Base-by-base conservation (phyloP, 2,329 filamentous ascomycete species). In the Juglanconis sp. region DNA sequence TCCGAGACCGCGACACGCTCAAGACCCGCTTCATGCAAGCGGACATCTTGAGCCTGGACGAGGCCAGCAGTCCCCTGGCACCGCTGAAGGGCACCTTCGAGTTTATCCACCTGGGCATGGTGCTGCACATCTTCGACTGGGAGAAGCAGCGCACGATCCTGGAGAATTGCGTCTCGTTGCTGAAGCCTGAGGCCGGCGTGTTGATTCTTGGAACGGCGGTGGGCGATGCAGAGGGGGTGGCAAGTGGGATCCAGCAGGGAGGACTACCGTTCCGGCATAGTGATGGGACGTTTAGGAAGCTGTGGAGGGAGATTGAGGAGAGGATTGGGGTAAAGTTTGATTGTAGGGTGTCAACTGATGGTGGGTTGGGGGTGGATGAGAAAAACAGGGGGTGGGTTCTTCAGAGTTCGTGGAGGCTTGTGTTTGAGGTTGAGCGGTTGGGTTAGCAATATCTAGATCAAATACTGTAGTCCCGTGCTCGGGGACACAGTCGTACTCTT, bases 121-220 rank as follows among this genome's bases (percentile, higher is more conserved):
- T 74, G 44, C 66, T 74, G 32, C 72, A 74, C 47, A 57, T 74
- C 6, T 74, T 74, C 52, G 44, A 50, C 9, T 70, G 67, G 60
- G 66, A 67, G 9, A 64, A 68, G 40, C 72, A 74, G 54, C 65
- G 68, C 4, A 66, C 48, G 34, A 47, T 65, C 17, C 68, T 59
- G 42, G 68, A 64, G 55, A 65, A 67, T 4, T 60, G 72, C 4
- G 66, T 68, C 4, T 57, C 58, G 51, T 65, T 73, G 17, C 61
- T 71, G 36, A 68, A 62, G 30, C 57, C 63, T 4, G 62, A 62
- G 5, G 13, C 49, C 10, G 64, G 64, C 1, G 35, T 50, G 1
- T 15, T 62, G 4, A 65, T 66, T 10, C 30, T 66, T 2, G 65
- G 65, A 3, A 57, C 62, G 3, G 49, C 56, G 2, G 47, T 62